Base-by-base conservation (phyloP, 2,329 filamentous ascomycete species). In the Aspergillus fijiensis region DNA sequence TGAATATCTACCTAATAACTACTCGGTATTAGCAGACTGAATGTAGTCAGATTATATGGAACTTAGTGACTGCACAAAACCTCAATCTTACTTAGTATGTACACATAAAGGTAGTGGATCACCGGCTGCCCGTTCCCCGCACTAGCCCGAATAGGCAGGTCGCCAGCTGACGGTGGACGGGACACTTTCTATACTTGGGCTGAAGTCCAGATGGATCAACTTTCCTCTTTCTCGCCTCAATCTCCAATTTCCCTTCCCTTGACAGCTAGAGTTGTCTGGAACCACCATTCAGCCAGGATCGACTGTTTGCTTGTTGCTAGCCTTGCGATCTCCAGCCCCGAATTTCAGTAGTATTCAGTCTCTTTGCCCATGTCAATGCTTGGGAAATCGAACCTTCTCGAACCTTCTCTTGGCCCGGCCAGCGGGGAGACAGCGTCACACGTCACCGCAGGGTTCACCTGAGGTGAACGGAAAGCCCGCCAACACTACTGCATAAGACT, bases 381-480 rank as follows among this genome's bases (percentile, higher is more conserved):
- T 11, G 14, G 6, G 33, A 25, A 19, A 51, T 65, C 48, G 74
- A 76, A 76, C 51, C 61, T 76, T 76, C 75, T 67, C 62, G 74
- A 77, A 77, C 57, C 62, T 76, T 77, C 74, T 58, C 68, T 67
- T 62, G 61, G 63, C 59, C 58, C 57, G 50, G 47, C 25, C 51
- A 58, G 59, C 62, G 55, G 58, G 39, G 39, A 45, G 39, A 62
- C 64, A 61, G 70, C 67, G 69, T 74, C 71, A 70, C 71, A 72
- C 71, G 71, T 73, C 72, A 74, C 66, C 53, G 25, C 60, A 60
- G 58, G 55, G 57, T 49, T 63, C 63, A 67, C 61, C 60, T 63
- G 54, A 61, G 64, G 27, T 27, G 27, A 27, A 27, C 7, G 57
- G 61, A 52, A 33, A 35, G 51, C 42, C 60, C 50, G 45, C 42